Evolutionary conservation across 305 asterid genomes (phyloP).

Genomic region (Plantago lanceolata): DNA sequence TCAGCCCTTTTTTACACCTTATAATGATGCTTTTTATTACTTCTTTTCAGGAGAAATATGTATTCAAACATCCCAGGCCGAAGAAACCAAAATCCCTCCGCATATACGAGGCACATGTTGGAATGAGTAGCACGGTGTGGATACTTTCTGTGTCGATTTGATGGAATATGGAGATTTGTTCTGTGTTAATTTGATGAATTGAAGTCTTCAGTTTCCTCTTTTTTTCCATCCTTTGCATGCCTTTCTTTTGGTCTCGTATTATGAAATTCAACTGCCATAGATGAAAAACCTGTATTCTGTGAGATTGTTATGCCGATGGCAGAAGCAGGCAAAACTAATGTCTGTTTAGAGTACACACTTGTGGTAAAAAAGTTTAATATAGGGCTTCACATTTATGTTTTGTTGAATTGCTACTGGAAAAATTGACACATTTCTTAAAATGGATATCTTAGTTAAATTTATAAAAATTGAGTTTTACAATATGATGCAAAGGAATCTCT

Average conservation of each 20-base stretch:
- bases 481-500: no score
- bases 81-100: conserved; percentile 83
- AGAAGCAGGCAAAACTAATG: neutral
- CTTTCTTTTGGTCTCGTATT: conserved; percentile 7
- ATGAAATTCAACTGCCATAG: conserved; percentile 4
- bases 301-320: conserved; percentile 1
- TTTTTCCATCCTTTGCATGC: neutral
- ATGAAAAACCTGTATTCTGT: neutral
- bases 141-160: conserved; percentile 30
- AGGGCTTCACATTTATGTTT: neutral
- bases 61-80: conserved; percentile 84
- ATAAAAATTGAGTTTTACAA: no score
- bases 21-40: conserved; percentile 7
- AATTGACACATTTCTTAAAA: no score
- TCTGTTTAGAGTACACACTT: neutral
- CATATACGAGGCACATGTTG: conserved; percentile 92
- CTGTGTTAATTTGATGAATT: conserved; percentile 21
- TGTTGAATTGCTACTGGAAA: no score
- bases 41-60: conserved; percentile 68
- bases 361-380: conserved; percentile 10
- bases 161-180: no score
- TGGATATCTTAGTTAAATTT: no score
- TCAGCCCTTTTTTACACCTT: neutral
- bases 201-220: conserved; percentile 13
- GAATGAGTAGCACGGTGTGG: conserved; percentile 98